Evolutionary conservation across 345 rosid genomes (phyloP).

Genomic region (Chamaenerion angustifolium): DNA sequence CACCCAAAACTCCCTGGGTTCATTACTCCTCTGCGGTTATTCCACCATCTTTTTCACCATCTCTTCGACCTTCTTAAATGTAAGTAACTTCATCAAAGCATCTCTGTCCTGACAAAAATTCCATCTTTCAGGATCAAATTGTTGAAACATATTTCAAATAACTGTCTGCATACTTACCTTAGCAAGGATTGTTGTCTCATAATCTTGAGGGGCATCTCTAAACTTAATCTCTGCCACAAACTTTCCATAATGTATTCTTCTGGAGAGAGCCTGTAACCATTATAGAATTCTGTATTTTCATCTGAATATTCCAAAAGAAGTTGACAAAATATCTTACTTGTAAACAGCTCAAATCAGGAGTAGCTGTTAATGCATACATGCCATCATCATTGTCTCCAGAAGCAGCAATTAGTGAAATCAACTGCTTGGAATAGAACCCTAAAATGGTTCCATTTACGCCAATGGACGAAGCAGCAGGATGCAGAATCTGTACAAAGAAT

Average conservation of each 20-base stretch:
- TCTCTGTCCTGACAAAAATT: slow-evolving; percentile 41
- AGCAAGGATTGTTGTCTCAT: slow-evolving; percentile 56
- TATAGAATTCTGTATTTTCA: neutral
- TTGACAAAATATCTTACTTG: slow-evolving; percentile 30
- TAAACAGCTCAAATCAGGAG: slow-evolving; percentile 54
- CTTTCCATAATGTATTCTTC: slow-evolving; percentile 82
- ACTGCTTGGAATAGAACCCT: slow-evolving; percentile 47
- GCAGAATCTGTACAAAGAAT: slow-evolving; percentile 30
- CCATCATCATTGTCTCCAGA: slow-evolving; percentile 85
- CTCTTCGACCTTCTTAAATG: slow-evolving; percentile 56
- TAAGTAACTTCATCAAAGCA: slow-evolving; percentile 57
- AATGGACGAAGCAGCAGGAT: slow-evolving; percentile 42
- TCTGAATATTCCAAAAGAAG: neutral
- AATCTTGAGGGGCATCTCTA: slow-evolving; percentile 48
- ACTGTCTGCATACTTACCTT: slow-evolving; percentile 26
- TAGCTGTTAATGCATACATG: slow-evolving; percentile 57
- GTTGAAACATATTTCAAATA: too few relatives aligned
- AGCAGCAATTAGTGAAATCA: slow-evolving; percentile 57
- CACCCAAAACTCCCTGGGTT: too few relatives aligned
- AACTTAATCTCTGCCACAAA: slow-evolving; percentile 83
- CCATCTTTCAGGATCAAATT: too few relatives aligned
- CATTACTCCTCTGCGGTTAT: too few relatives aligned
- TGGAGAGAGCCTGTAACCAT: slow-evolving; percentile 53
- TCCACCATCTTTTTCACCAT: slow-evolving; percentile 68
- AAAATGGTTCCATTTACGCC: slow-evolving; percentile 51